Conservation (phyloP, 2,329 filamentous ascomycete genomes). For the Diaporthe velutina region DNA sequence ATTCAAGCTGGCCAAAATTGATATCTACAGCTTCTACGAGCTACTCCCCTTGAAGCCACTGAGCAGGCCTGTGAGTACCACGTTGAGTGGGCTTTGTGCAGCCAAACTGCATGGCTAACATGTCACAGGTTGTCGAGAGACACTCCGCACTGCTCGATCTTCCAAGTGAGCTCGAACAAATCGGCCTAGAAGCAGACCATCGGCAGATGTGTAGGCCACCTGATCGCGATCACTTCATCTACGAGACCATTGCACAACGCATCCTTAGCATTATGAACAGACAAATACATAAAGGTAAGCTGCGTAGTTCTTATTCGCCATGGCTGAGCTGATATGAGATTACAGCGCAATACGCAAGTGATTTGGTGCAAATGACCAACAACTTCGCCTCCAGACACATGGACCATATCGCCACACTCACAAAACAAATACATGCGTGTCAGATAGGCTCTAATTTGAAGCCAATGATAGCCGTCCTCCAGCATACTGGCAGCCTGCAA, state of each 20-base stretch:
- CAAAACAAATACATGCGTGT: constrained; percentile 2
- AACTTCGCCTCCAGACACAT: constrained; percentile 16
- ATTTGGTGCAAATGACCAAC: constrained; percentile 25
- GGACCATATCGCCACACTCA: constrained; percentile 5
- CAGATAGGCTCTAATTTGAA: background rate
- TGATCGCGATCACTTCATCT: constrained; percentile 11
- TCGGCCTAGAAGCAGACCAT: constrained; percentile 26
- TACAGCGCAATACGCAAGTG: constrained; percentile 22
- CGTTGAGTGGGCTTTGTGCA: background rate
- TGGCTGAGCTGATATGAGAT: background rate
- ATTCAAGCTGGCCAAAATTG: constrained; percentile 16
- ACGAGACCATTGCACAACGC: constrained; percentile 24
- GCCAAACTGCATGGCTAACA: background rate
- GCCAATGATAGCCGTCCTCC: background rate
- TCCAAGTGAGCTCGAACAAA: constrained; percentile 20
- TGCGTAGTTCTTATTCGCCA: too few species aligned
- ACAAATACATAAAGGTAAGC: constrained; percentile 25
- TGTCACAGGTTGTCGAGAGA: constrained; percentile 19
- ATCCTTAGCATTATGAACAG: constrained; percentile 22
- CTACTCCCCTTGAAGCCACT: constrained; percentile 1
- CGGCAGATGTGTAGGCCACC: constrained; percentile 25
- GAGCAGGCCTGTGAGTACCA: constrained; percentile 1
- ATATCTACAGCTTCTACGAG: constrained; percentile 28
- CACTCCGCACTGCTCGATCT: constrained; percentile 28
- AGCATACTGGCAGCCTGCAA: background rate